A percentile compares a stretch with the other conserved stretches of the same genome.
Evolutionary conservation across 345 rosid species (phyloP).

Genomic region (Gynandropsis gynandra): DNA sequence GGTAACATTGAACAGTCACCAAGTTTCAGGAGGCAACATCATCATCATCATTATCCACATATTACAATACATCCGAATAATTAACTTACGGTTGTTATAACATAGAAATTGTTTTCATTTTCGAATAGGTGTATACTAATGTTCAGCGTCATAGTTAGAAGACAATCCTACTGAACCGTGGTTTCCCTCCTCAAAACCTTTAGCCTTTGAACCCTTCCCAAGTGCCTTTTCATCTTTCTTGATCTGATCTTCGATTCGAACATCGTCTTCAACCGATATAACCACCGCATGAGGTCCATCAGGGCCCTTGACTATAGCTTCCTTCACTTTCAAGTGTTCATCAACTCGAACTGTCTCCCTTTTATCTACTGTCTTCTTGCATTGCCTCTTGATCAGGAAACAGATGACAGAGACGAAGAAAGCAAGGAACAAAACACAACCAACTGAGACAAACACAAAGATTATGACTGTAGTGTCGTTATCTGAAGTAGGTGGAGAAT

Average conservation of each 20-base stretch:
- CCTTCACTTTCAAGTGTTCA: slow-evolving; percentile 54
- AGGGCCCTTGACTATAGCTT: slow-evolving; percentile 45
- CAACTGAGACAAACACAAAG: slow-evolving; percentile 48
- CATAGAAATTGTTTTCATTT: too few relatives aligned
- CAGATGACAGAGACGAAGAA: slow-evolving; percentile 39
- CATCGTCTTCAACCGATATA: slow-evolving; percentile 53
- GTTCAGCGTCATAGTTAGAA: slow-evolving; percentile 15
- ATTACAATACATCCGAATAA: too few relatives aligned
- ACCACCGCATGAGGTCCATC: slow-evolving; percentile 36
- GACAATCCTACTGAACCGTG: slow-evolving; percentile 2
- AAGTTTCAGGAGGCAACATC: too few relatives aligned
- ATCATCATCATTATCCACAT: too few relatives aligned
- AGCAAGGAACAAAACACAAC: slow-evolving; percentile 45
- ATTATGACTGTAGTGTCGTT: slow-evolving; percentile 41
- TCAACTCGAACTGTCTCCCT: slow-evolving; percentile 29
- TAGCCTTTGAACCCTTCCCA: slow-evolving; percentile 14
- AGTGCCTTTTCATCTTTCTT: slow-evolving; percentile 29
- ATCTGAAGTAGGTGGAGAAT: slow-evolving; percentile 34
- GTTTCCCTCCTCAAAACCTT: slow-evolving; percentile 4
- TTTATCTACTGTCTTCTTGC: slow-evolving; percentile 33
- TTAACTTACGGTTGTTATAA: too few relatives aligned
- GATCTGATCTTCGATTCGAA: slow-evolving; percentile 37
- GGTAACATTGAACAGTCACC: too few relatives aligned
- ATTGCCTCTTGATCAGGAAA: slow-evolving; percentile 43
- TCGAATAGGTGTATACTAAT: not conserved